Evolutionary conservation across 2,329 filamentous ascomycete genomes (phyloP), one percentile per base, ranked within the genome.

Genomic region (Raffaelea deltoideospora): DNA sequence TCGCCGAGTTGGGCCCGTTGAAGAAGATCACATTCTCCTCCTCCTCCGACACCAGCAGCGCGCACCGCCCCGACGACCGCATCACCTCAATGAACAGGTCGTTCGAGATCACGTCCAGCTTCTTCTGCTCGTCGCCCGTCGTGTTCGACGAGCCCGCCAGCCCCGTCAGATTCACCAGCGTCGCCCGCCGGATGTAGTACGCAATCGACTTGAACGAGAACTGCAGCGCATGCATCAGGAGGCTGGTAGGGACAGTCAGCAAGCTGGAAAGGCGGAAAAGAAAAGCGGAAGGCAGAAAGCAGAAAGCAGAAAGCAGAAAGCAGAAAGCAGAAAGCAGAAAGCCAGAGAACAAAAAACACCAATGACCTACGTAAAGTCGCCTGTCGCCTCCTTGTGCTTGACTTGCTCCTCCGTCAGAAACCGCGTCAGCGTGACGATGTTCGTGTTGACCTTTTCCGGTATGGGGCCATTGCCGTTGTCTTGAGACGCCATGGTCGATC

Each of bases 191-290:
- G 60, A 98, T 98, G 69, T 95, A 98, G 71, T 96, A 94, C 50
- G 90, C 85, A 59, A 98, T 98, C 47, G 85, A 93, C 69, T 98
- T 98, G 79, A 98, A 98, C 46, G 90, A 88, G 69, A 96, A 98
- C 61, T 96, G 90, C 41, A 98, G 81, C 42, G 90, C 87, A 58
- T 98, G 90, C 70, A 86, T 95, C 41, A 98, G 76, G 37, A 98
- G 73, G 51, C 87, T 95, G 51, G 10, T n/a, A n/a, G n/a, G n/a
- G n/a, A 10, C 3, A 2, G 22, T 33, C 8, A 15, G 29, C 18
- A 15, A 15, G 22, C n/a, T n/a, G 14, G 26, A 29, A 14, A 15
- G n/a, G 18, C 4, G 4, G 10, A 22, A 17, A 33, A 33, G n/a
- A 19, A n/a, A 15, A 32, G 17, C 17, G 18, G 20, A 6, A 21